Percentiles rank a stretch among this genome's conserved stretches.
phyloP scores from a whole-genome alignment of 73 alveolate species.

The Loxodes magnus region DNA sequence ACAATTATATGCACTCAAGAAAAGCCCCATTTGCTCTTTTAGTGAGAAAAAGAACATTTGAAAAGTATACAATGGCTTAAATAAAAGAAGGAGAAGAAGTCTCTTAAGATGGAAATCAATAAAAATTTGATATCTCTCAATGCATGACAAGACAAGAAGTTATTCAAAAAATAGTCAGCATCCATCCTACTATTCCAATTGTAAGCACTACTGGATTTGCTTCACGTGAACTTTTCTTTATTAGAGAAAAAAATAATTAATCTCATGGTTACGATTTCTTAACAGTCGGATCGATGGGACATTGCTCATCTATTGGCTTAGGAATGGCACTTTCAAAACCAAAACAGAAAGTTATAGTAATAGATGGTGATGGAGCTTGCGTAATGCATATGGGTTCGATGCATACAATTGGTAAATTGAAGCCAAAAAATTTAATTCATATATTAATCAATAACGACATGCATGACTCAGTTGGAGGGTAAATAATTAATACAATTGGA shows the following conservation, averaged over 20 bases:
- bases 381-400: constrained; percentile 86
- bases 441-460: constrained; percentile 67
- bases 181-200: constrained; percentile 42
- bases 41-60: constrained; percentile 62
- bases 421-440: constrained; percentile 49
- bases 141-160: constrained; percentile 53
- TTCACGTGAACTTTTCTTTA: constrained; percentile 73
- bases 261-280: constrained; percentile 29
- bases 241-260: constrained; percentile 42
- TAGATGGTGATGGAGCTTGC: constrained; percentile 91
- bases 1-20: constrained; percentile 32
- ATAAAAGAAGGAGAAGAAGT: background rate
- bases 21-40: constrained; percentile 69
- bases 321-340: constrained; percentile 61
- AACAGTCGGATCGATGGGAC: constrained; percentile 91
- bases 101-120: background rate
- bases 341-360: constrained; percentile 50
- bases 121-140: constrained; percentile 11
- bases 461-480: constrained; percentile 90
- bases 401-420: constrained; percentile 55
- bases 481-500: constrained; percentile 51
- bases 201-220: constrained; percentile 85
- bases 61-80: background rate
- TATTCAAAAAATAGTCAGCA: constrained; percentile 23
- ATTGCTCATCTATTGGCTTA: constrained; percentile 68